Conservation (phyloP, 441 rosid species). For the Capsella rubella region DNA sequence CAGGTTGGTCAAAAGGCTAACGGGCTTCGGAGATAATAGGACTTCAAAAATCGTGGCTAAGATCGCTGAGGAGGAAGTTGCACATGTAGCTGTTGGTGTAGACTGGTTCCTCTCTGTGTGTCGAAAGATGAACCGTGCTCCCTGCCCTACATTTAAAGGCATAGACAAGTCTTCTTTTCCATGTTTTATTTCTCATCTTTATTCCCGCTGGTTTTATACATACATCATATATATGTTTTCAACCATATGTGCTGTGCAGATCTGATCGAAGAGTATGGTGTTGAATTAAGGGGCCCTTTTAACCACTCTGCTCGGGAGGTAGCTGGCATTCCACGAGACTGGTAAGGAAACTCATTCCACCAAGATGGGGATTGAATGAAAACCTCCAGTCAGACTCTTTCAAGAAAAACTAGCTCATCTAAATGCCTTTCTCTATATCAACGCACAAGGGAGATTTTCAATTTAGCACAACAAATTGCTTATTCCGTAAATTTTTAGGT, state of each 20-base stretch:
- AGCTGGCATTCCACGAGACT: conserved; percentile 92
- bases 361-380: background rate
- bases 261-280: conserved; percentile 73
- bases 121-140: conserved; percentile 66
- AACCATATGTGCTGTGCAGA: conserved; percentile 50
- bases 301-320: conserved; percentile 83
- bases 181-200: conserved; percentile 4
- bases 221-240: conserved; percentile 34
- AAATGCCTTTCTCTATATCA: conserved; percentile 1
- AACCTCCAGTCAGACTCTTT: background rate
- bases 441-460: background rate
- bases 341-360: conserved; percentile 53
- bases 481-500: conserved; percentile 52
- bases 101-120: conserved; percentile 85
- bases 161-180: conserved; percentile 19
- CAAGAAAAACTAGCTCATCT: background rate
- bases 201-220: background rate
- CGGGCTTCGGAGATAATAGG: conserved; percentile 78
- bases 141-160: conserved; percentile 91
- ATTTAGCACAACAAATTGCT: background rate
- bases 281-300: conserved; percentile 93
- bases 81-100: conserved; percentile 94
- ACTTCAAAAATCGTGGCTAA: conserved; percentile 75
- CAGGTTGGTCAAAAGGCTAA: conserved; percentile 77
- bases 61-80: conserved; percentile 92